phyloP scores from a whole-genome alignment of 345 rosid genomes.

The Sisymbrium altissimum region DNA sequence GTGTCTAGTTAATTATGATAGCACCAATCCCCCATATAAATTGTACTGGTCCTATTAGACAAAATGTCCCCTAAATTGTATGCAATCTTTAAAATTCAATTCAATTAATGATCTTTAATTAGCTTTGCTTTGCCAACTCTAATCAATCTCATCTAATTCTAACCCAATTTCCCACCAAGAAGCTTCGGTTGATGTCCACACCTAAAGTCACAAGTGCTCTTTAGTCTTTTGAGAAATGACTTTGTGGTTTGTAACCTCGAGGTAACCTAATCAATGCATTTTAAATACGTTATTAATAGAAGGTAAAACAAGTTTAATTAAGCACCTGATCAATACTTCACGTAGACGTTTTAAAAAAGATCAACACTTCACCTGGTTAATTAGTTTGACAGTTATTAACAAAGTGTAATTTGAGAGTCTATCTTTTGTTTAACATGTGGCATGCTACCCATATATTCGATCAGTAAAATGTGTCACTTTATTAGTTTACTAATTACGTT shows the following conservation, averaged over 20 bases:
- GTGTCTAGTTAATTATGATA: constrained; percentile 28
- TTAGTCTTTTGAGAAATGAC: constrained; percentile 23
- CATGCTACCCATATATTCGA: background rate
- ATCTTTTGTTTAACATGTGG: background rate
- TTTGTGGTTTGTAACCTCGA: constrained; percentile 31
- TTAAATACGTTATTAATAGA: background rate
- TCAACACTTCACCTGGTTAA: background rate
- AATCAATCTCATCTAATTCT: constrained; percentile 25
- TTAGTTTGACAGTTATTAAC: background rate
- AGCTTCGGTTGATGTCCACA: constrained; percentile 36
- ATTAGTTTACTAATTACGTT: background rate
- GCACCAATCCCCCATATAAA: constrained; percentile 28
- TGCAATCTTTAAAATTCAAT: constrained; percentile 30
- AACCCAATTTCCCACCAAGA: constrained; percentile 28
- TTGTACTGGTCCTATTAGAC: constrained; percentile 54
- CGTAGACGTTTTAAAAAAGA: background rate
- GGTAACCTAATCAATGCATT: constrained; percentile 20
- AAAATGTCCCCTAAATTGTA: constrained; percentile 68
- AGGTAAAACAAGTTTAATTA: background rate
- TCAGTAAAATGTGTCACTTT: constrained; percentile 2
- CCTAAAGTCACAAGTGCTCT: constrained; percentile 19
- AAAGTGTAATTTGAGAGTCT: background rate
- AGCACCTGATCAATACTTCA: constrained; percentile 20
- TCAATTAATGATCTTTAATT: constrained; percentile 9
- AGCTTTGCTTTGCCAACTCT: constrained; percentile 26